Evolutionary conservation across 1,284 basidiomycete species (phyloP).

Genomic region (Leccinum pachyderme): DNA sequence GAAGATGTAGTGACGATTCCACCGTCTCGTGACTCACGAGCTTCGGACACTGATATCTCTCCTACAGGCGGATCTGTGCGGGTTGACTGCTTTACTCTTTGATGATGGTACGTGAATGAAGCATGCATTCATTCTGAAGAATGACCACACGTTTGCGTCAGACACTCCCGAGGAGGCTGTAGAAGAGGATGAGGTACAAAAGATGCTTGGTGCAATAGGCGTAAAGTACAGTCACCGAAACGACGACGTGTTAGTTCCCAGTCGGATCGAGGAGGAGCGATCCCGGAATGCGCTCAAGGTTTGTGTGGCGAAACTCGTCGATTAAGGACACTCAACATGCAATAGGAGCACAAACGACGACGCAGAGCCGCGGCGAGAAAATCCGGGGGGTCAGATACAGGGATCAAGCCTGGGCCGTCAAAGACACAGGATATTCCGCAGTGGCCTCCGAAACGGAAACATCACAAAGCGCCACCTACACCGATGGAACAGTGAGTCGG

Average conservation of each 20-base stretch:
- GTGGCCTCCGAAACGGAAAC: slow-evolving; percentile 65
- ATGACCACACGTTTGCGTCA: slow-evolving; percentile 11
- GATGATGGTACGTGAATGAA: slow-evolving; percentile 52
- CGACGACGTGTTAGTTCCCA: slow-evolving; percentile 66
- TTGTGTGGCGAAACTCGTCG: slow-evolving; percentile 19
- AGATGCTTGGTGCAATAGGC: slow-evolving; percentile 56
- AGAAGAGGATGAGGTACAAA: slow-evolving; percentile 49
- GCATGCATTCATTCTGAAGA: neutral
- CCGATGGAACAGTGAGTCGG: slow-evolving; percentile 50
- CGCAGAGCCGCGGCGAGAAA: slow-evolving; percentile 29
- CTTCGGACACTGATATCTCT: neutral
- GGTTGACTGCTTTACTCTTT: slow-evolving; percentile 64
- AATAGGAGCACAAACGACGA: slow-evolving; percentile 32
- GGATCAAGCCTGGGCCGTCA: slow-evolving; percentile 14
- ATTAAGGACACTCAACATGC: slow-evolving; percentile 8
- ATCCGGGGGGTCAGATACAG: slow-evolving; percentile 20
- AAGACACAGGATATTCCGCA: slow-evolving; percentile 37
- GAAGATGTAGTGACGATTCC: slow-evolving; percentile 45
- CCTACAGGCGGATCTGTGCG: slow-evolving; percentile 52
- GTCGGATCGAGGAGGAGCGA: slow-evolving; percentile 62
- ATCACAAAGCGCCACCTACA: slow-evolving; percentile 50
- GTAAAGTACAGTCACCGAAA: slow-evolving; percentile 72
- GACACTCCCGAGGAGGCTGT: slow-evolving; percentile 31
- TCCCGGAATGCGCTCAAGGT: slow-evolving; percentile 53
- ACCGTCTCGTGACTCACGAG: neutral